These are phyloP conservation scores for Diaporthe sp. DNA, from an alignment of 2,329 filamentous ascomycete species.

Conservation along the genomic window DNA sequence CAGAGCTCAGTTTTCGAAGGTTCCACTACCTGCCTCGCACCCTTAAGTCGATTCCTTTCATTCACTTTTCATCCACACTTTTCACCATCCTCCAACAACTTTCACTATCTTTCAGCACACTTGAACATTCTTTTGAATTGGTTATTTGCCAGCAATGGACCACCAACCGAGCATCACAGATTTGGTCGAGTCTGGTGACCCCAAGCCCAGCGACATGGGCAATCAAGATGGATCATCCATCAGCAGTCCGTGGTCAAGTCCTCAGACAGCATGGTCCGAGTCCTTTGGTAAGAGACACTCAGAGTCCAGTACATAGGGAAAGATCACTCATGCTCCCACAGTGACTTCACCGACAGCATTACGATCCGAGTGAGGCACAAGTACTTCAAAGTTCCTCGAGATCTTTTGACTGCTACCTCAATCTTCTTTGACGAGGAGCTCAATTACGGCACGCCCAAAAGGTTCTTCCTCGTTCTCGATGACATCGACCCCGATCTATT, in stretches of 20 bases:
- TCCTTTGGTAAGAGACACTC: neutral
- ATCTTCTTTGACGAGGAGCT: slow-evolving; percentile 7
- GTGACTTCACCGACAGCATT: neutral
- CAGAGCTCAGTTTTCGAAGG: neutral
- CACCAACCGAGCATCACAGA: too few relatives aligned
- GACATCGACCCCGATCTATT: neutral
- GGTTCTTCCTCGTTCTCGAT: slow-evolving; percentile 14
- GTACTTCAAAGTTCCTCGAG: slow-evolving; percentile 1
- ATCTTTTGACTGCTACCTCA: neutral
- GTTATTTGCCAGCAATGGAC: neutral
- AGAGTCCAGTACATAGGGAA: neutral
- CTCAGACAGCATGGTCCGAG: neutral
- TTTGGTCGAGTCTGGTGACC: too few relatives aligned
- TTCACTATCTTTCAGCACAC: neutral
- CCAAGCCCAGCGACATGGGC: neutral
- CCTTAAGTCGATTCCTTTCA: neutral
- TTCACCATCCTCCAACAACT: neutral
- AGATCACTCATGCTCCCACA: neutral
- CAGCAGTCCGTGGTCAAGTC: neutral
- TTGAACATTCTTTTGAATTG: neutral
- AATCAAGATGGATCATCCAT: neutral
- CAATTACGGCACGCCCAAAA: neutral
- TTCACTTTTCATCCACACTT: neutral
- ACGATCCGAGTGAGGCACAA: neutral
- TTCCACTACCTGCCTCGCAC: too few relatives aligned